Evolutionary conservation across 225 moss, liverwort and hornwort species (phyloP).

Genomic region (Polytrichum commune): DNA sequence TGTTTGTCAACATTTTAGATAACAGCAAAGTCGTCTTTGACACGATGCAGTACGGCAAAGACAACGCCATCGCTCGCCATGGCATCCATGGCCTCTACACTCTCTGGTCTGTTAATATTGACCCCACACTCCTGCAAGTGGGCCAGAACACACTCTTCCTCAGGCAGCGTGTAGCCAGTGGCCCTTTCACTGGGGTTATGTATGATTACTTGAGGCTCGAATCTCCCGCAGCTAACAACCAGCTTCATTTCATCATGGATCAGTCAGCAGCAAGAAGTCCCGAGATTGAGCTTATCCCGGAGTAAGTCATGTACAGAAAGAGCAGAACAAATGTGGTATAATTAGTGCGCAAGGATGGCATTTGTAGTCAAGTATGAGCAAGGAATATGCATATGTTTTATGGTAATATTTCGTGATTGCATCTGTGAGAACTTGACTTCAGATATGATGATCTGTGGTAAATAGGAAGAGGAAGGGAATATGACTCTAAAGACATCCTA

Average conservation of each 20-base stretch:
- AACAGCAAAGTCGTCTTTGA: constrained; percentile 36
- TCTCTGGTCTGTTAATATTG: constrained; percentile 40
- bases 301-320: too few species aligned
- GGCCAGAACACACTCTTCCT: constrained; percentile 55
- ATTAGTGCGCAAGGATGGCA: too few species aligned
- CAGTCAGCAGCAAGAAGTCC: too few species aligned
- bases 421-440: too few species aligned
- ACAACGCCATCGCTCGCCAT: constrained; percentile 60
- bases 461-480: too few species aligned
- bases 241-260: neutral
- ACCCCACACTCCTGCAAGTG: constrained; percentile 23
- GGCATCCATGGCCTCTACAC: constrained; percentile 51
- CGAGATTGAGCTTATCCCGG: too few species aligned
- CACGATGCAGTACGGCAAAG: constrained; percentile 51
- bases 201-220: constrained; percentile 69
- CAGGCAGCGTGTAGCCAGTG: constrained; percentile 36
- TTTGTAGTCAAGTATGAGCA: too few species aligned
- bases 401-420: too few species aligned
- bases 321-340: too few species aligned
- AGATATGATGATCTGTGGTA: too few species aligned
- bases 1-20: constrained; percentile 37
- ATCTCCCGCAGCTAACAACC: constrained; percentile 18
- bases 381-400: too few species aligned
- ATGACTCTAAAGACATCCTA: too few species aligned
- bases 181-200: constrained; percentile 58